Conservation (phyloP, 352 stramenopile genomes). For the Phytophthora sp. region DNA sequence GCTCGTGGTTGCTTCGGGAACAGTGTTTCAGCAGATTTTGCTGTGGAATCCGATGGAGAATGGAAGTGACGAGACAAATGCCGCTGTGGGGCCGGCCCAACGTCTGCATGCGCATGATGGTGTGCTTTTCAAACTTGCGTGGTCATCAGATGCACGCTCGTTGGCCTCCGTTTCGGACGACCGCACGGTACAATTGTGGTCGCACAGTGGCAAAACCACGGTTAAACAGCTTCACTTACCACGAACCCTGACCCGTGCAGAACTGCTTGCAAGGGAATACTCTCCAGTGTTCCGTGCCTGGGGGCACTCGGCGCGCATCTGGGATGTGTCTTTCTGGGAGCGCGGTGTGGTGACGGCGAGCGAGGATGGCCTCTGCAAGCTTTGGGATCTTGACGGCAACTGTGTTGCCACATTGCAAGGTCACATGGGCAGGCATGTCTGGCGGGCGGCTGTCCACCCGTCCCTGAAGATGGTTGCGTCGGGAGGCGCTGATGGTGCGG, state of each 20-base stretch:
- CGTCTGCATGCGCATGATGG: conserved; percentile 82
- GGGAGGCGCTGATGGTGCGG: conserved; percentile 75
- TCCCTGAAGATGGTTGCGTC: conserved; percentile 59
- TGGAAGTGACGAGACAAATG: background rate
- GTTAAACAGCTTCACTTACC: conserved; percentile 16
- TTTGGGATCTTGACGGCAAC: conserved; percentile 66
- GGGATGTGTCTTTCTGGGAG: conserved; percentile 81
- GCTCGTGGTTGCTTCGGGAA: conserved; percentile 81
- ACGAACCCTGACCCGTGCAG: conserved; percentile 4
- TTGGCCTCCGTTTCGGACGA: conserved; percentile 89
- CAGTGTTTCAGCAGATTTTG: conserved; percentile 88
- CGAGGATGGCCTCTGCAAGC: conserved; percentile 79
- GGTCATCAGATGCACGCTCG: conserved; percentile 67
- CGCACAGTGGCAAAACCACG: conserved; percentile 34
- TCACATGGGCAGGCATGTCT: conserved; percentile 79
- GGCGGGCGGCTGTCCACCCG: conserved; percentile 72
- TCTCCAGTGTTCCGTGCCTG: conserved; percentile 71
- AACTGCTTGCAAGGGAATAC: conserved; percentile 42
- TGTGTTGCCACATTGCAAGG: conserved; percentile 80
- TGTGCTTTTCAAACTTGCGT: conserved; percentile 86
- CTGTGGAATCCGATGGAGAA: conserved; percentile 65
- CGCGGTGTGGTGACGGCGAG: conserved; percentile 61
- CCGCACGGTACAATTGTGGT: conserved; percentile 86
- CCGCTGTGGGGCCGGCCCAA: conserved; percentile 49
- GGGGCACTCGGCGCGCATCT: conserved; percentile 85